These are phyloP conservation scores for Dothideomycetes sp. DNA, from an alignment of 2,329 filamentous ascomycete genomes.

Conservation along the genomic window DNA sequence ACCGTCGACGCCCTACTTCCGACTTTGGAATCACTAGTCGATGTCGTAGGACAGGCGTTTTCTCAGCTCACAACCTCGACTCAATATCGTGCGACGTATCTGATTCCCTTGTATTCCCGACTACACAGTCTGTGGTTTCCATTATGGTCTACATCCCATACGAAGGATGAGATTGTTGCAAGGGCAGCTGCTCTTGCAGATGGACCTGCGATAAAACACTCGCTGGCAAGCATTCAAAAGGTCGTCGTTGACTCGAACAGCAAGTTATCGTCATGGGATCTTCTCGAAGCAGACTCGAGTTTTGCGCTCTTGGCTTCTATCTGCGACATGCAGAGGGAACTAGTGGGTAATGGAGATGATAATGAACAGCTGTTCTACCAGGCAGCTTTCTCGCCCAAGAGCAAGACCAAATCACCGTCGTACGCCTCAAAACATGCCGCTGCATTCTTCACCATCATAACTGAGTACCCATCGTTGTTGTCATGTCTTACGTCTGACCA, in stretches of 20 bases:
- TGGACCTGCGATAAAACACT: not conserved
- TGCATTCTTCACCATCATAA: conserved; percentile 7
- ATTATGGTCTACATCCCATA: conserved; percentile 6
- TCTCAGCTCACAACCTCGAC: not conserved
- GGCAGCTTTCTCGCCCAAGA: not conserved
- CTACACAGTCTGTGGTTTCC: conserved; percentile 9
- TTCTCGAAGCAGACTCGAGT: conserved; percentile 5
- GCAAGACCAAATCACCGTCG: not conserved
- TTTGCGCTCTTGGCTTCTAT: conserved; percentile 12
- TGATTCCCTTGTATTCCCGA: not conserved
- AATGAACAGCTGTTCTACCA: conserved; percentile 2
- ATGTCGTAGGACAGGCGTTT: not conserved
- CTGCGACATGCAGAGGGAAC: conserved; percentile 10
- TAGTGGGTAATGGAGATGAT: conserved; percentile 1
- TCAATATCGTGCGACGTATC: not conserved
- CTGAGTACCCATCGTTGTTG: conserved; percentile 1
- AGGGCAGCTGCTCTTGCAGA: not conserved
- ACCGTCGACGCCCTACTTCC: conserved; percentile 7
- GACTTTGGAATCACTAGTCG: conserved; percentile 2
- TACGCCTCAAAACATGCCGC: conserved; percentile 1
- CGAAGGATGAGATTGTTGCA: not conserved
- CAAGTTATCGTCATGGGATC: too few species aligned
- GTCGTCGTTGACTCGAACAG: too few species aligned
- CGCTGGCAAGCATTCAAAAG: not conserved
- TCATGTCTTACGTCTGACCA: not conserved